A percentile compares a stretch with the other conserved stretches of the same genome.
These are phyloP conservation scores for Citrus inodora DNA, from an alignment of 345 rosid genomes.

Conservation along the genomic window DNA sequence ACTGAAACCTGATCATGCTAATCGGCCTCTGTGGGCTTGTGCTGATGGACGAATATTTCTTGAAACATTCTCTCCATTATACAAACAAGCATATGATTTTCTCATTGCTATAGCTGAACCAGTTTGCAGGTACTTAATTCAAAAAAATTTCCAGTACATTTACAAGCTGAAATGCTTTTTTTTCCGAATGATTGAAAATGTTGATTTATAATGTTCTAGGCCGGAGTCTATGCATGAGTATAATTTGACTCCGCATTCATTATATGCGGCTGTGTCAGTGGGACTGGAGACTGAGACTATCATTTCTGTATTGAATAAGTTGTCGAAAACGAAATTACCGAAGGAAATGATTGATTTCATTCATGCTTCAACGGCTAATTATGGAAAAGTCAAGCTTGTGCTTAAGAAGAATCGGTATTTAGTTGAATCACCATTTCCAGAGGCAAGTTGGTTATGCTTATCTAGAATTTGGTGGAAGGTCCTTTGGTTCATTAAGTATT, in stretches of 20 bases:
- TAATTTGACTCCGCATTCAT: slow-evolving; percentile 88
- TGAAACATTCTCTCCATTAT: slow-evolving; percentile 77
- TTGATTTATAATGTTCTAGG: slow-evolving; percentile 34
- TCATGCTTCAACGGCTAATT: slow-evolving; percentile 85
- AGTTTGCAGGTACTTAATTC: slow-evolving; percentile 74
- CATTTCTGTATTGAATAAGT: slow-evolving; percentile 73
- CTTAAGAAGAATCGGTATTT: slow-evolving; percentile 87
- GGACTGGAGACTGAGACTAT: slow-evolving; percentile 94
- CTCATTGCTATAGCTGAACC: slow-evolving; percentile 98
- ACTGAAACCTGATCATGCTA: slow-evolving; percentile 72
- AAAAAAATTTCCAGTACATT: background rate
- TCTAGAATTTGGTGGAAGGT: background rate
- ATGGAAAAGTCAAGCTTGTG: slow-evolving; percentile 96
- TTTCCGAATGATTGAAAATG: background rate
- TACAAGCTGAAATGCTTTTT: background rate
- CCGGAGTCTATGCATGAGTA: slow-evolving; percentile 99
- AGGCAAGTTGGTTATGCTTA: slow-evolving; percentile 41
- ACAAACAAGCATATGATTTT: slow-evolving; percentile 94
- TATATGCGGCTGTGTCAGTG: slow-evolving; percentile 95
- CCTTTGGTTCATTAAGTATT: background rate
- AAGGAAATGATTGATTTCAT: slow-evolving; percentile 87
- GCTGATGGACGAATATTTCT: slow-evolving; percentile 88
- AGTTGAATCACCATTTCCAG: slow-evolving; percentile 91
- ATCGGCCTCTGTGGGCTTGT: slow-evolving; percentile 96
- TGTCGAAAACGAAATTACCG: slow-evolving; percentile 92